Evolutionary conservation across 768 basidiomycete species (phyloP).

Genomic region (Trametes maxima): DNA sequence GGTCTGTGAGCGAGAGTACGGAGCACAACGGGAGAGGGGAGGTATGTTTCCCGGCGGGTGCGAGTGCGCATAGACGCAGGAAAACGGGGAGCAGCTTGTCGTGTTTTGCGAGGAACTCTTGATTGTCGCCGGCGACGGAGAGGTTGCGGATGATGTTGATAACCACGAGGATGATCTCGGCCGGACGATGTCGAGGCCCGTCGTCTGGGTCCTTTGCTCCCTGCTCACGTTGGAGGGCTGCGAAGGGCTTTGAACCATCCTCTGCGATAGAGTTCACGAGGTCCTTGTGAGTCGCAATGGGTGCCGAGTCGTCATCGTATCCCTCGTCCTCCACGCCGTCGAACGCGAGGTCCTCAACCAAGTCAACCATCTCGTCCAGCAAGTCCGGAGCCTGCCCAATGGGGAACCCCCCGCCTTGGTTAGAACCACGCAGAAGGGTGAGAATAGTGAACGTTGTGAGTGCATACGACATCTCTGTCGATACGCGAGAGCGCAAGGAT

Average conservation of each 20-base stretch:
- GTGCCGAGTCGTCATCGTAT: conserved; percentile 25
- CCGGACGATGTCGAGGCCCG: conserved; percentile 68
- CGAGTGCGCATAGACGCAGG: conserved; percentile 67
- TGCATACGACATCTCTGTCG: conserved; percentile 85
- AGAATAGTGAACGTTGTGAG: conserved; percentile 85
- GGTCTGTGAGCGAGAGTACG: conserved; percentile 68
- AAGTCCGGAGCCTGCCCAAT: conserved; percentile 78
- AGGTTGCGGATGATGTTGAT: conserved; percentile 88
- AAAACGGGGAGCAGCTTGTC: conserved; percentile 65
- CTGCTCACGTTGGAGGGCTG: conserved; percentile 50
- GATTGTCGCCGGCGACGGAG: conserved; percentile 73
- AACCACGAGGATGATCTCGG: conserved; percentile 67
- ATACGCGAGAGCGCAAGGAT: conserved; percentile 84
- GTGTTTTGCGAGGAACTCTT: conserved; percentile 64
- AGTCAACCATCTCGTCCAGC: conserved; percentile 82
- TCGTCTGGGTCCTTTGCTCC: conserved; percentile 49
- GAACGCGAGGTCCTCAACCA: conserved; percentile 84
- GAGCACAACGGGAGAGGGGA: conserved; percentile 47
- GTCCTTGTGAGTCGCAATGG: conserved; percentile 65
- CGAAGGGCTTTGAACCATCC: conserved; percentile 60
- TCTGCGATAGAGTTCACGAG: conserved; percentile 62
- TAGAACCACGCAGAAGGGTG: conserved; percentile 65
- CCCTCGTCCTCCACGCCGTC: conserved; percentile 48
- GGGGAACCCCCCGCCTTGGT: conserved; percentile 60
- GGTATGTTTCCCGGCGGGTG: conserved; percentile 30